Percentiles rank a stretch among this genome's conserved stretches.
These are phyloP conservation scores for Plasmopara muralis DNA, from an alignment of 352 stramenopile species.

Conservation along the genomic window DNA sequence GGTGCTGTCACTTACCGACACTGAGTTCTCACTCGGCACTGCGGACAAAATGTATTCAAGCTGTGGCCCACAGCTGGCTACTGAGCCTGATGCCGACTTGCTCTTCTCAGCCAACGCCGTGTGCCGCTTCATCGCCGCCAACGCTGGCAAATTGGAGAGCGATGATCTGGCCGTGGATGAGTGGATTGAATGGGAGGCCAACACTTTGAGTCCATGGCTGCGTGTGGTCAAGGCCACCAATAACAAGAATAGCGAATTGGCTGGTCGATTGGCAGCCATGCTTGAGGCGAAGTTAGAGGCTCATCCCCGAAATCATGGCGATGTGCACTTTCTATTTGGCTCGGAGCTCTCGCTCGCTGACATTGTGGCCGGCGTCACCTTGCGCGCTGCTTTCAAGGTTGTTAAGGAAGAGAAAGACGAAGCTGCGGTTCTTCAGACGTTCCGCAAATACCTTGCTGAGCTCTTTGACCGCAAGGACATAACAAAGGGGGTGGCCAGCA, in stretches of 20 bases:
- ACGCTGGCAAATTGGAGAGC: conserved; percentile 43
- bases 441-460: conserved; percentile 61
- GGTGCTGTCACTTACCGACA: conserved; percentile 39
- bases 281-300: conserved; percentile 61
- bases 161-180: conserved; percentile 79
- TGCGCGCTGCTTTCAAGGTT: conserved; percentile 53
- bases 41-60: conserved; percentile 53
- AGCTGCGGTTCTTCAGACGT: conserved; percentile 39
- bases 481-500: conserved; percentile 35
- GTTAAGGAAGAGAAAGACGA: conserved; percentile 43
- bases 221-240: conserved; percentile 40
- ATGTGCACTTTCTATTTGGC: conserved; percentile 62
- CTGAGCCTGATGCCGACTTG: conserved; percentile 25
- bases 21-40: conserved; percentile 40
- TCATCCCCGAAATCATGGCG: conserved; percentile 28
- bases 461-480: conserved; percentile 49
- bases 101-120: conserved; percentile 78
- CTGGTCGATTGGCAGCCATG: conserved; percentile 37
- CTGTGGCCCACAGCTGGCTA: conserved; percentile 48
- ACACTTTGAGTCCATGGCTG: conserved; percentile 55
- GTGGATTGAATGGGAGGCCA: conserved; percentile 77
- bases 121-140: conserved; percentile 58
- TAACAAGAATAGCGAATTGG: conserved; percentile 21
- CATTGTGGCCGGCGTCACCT: conserved; percentile 61
- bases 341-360: conserved; percentile 60